Conservation (phyloP, 495 filamentous ascomycete genomes). For the Aspergillus cristatus region DNA sequence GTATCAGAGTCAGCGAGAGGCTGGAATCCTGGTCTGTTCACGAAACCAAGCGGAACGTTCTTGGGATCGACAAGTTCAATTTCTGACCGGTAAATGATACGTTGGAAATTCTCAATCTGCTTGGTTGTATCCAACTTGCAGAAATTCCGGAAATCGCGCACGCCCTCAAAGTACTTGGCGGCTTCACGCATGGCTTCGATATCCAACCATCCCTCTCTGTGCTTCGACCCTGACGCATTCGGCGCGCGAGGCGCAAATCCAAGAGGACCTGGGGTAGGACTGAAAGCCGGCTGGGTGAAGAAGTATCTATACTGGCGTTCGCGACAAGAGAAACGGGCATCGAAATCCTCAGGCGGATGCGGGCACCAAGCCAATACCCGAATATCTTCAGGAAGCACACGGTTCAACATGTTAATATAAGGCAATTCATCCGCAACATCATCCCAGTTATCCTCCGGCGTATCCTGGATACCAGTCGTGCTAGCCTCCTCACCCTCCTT, state of each 20-base stretch:
- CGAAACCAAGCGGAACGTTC: conserved; percentile 32
- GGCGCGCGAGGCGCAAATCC: conserved; percentile 22
- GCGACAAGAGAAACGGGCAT: conserved; percentile 85
- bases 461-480: conserved; percentile 15
- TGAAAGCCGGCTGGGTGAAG: conserved; percentile 87
- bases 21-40: conserved; percentile 25
- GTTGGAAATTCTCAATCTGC: conserved; percentile 71
- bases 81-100: conserved; percentile 64
- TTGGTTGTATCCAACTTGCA: conserved; percentile 84
- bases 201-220: conserved; percentile 56
- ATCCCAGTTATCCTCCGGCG: conserved; percentile 48
- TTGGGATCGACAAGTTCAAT: conserved; percentile 57
- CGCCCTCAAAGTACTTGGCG: conserved; percentile 66
- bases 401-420: conserved; percentile 75
- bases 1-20: conserved; percentile 10
- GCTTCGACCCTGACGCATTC: conserved; percentile 16
- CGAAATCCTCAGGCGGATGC: conserved; percentile 64
- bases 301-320: conserved; percentile 90
- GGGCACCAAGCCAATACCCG: conserved; percentile 90
- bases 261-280: conserved; percentile 41
- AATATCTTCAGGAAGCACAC: conserved; percentile 81
- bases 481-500: conserved; percentile 14
- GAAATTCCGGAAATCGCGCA: conserved; percentile 94
- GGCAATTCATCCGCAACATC: conserved; percentile 71
- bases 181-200: conserved; percentile 79